A percentile compares a stretch with the other conserved stretches of the same genome.
Evolutionary conservation across 257 asterid genomes (phyloP).

Genomic region (Verbascum thapsus): DNA sequence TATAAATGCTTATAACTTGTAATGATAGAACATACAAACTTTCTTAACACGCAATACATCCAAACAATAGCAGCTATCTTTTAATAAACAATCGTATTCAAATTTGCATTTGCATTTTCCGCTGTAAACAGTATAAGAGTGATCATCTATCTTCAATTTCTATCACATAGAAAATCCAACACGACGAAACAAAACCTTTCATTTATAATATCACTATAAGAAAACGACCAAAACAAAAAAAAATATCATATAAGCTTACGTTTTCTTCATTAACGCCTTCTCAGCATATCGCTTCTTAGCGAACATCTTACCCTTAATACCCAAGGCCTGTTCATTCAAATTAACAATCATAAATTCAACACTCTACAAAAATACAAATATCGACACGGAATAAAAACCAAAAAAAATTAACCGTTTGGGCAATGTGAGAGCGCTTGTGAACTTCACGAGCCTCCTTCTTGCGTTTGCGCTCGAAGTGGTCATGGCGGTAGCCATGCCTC

Average conservation of each 20-base stretch:
- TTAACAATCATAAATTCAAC: neutral
- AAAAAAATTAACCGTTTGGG: conserved; percentile 40
- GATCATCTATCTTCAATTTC: too few species aligned
- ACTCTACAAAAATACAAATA: neutral
- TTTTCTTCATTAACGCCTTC: conserved; percentile 66
- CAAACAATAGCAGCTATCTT: too few species aligned
- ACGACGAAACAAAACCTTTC: neutral
- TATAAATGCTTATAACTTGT: too few species aligned
- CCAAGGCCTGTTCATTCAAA: conserved; percentile 46
- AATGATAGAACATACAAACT: too few species aligned
- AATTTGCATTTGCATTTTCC: too few species aligned
- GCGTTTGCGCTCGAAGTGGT: conserved; percentile 59
- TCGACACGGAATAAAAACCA: neutral
- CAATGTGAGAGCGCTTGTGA: conserved; percentile 57
- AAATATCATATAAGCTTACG: too few species aligned
- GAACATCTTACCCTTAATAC: conserved; percentile 64
- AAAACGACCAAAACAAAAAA: too few species aligned
- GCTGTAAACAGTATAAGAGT: too few species aligned
- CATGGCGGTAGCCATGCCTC: conserved; percentile 60
- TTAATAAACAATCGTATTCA: too few species aligned
- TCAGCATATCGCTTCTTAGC: conserved; percentile 62
- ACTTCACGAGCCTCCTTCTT: conserved; percentile 74
- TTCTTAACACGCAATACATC: too few species aligned
- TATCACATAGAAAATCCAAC: too few species aligned
- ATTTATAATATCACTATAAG: neutral